Evolutionary conservation across 768 basidiomycete genomes (phyloP).

Genomic region (Xerocomellus intermedius): DNA sequence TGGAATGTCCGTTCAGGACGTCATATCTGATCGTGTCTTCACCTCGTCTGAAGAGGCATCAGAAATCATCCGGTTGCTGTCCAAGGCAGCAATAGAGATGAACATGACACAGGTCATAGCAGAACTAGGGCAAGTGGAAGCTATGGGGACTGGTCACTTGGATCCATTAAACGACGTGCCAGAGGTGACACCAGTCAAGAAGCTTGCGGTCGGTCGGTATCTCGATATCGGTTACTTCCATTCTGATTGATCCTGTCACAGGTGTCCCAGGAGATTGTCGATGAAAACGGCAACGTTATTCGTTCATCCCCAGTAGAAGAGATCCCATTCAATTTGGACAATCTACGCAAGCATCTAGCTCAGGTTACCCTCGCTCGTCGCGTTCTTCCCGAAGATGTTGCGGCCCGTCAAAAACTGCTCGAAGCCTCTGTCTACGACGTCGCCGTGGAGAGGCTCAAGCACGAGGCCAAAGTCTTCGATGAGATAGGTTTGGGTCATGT

Average conservation of each 20-base stretch:
- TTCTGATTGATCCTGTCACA: constrained; percentile 4
- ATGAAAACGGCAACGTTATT: constrained; percentile 20
- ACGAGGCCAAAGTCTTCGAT: constrained; percentile 58
- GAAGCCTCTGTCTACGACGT: constrained; percentile 87
- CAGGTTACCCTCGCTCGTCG: constrained; percentile 61
- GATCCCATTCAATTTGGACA: constrained; percentile 74
- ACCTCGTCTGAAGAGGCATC: constrained; percentile 54
- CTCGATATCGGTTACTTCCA: not conserved
- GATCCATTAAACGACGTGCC: constrained; percentile 55
- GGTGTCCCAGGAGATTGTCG: constrained; percentile 19
- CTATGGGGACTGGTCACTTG: constrained; percentile 37
- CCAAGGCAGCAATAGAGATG: constrained; percentile 57
- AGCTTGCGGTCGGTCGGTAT: constrained; percentile 37
- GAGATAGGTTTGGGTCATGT: constrained; percentile 53
- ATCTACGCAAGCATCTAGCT: constrained; percentile 66
- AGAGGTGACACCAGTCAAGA: constrained; percentile 59
- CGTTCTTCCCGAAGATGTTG: constrained; percentile 63
- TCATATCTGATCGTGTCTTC: constrained; percentile 60
- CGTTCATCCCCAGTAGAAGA: constrained; percentile 29
- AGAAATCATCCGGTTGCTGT: constrained; percentile 53
- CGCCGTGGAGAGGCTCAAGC: constrained; percentile 66
- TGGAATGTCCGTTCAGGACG: constrained; percentile 46
- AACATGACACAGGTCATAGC: constrained; percentile 49
- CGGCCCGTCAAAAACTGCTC: constrained; percentile 74
- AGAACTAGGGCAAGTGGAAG: constrained; percentile 56